phyloP scores from a whole-genome alignment of 2,329 filamentous ascomycete genomes.

The Alternaria infectoria region DNA sequence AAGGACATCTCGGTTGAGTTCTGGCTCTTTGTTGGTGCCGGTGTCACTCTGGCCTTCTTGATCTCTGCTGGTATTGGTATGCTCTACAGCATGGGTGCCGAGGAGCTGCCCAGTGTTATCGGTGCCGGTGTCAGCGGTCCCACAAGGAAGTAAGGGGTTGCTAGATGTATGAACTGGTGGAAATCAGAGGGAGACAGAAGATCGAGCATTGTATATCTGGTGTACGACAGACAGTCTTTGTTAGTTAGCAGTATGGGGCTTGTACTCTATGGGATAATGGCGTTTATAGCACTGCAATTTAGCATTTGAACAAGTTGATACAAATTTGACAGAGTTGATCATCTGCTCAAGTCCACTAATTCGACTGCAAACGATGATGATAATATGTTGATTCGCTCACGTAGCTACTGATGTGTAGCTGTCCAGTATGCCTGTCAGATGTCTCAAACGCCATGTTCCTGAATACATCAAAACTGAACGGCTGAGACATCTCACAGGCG shows the following conservation, averaged over 20 bases:
- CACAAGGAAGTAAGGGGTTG: conserved; percentile 45
- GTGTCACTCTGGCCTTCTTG: conserved; percentile 70
- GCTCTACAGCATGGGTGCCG: conserved; percentile 81
- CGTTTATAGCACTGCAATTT: conserved; percentile 43
- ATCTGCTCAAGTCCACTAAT: not conserved
- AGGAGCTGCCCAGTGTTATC: conserved; percentile 91
- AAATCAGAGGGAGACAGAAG: not conserved
- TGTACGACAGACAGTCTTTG: conserved; percentile 33
- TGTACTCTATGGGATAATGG: conserved; percentile 34
- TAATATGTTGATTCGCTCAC: not conserved
- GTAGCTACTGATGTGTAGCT: not conserved
- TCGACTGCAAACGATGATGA: not conserved
- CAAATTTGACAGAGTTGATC: not conserved
- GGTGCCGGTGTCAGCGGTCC: conserved; percentile 87
- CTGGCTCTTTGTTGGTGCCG: conserved; percentile 81
- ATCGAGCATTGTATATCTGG: conserved; percentile 35
- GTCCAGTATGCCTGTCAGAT: conserved; percentile 9
- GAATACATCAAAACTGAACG: not conserved
- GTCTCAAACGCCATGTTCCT: conserved; percentile 3
- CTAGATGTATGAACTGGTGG: conserved; percentile 22
- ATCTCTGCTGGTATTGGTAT: conserved; percentile 75
- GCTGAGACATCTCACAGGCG: not conserved
- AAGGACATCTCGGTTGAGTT: conserved; percentile 87
- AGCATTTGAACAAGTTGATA: conserved; percentile 18
- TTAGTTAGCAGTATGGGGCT: conserved; percentile 22